These are phyloP conservation scores for Posidonia oceanica DNA, from an alignment of 116 monocot genomes.

Conservation along the genomic window DNA sequence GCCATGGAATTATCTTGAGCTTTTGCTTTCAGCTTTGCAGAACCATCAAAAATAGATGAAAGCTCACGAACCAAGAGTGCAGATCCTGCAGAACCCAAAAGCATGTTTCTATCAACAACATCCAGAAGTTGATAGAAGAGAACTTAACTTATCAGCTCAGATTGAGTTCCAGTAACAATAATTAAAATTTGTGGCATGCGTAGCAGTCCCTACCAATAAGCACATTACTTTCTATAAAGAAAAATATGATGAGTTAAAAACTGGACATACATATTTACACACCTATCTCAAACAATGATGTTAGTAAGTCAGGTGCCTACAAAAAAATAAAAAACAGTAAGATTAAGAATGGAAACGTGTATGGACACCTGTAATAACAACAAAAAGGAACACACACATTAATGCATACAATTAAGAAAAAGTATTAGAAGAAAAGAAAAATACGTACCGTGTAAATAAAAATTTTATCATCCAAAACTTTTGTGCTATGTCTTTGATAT, in stretches of 20 bases:
- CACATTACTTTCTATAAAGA: too few relatives aligned
- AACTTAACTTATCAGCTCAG: too few relatives aligned
- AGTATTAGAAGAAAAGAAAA: too few relatives aligned
- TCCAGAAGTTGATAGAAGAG: too few relatives aligned
- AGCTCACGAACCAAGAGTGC: constrained; percentile 70
- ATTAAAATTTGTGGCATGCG: too few relatives aligned
- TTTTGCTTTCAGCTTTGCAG: constrained; percentile 70
- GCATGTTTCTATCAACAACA: background rate
- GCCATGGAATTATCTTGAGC: constrained; percentile 84
- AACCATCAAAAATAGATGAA: constrained; percentile 82
- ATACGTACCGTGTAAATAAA: too few relatives aligned
- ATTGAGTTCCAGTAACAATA: too few relatives aligned
- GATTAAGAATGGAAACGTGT: background rate
- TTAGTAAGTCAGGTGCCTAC: constrained; percentile 68
- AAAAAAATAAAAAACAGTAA: constrained; percentile 2
- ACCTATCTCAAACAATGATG: constrained; percentile 50
- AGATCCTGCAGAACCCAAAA: constrained; percentile 39
- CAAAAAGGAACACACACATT: background rate
- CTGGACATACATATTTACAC: background rate
- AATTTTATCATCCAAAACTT: too few relatives aligned
- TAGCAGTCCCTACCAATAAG: too few relatives aligned
- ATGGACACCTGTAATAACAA: background rate
- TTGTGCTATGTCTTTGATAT: too few relatives aligned
- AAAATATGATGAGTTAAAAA: too few relatives aligned
- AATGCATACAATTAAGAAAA: background rate